Evolutionary conservation across 2,329 filamentous ascomycete species (phyloP).

Genomic region (Penicillium verrucosum): DNA sequence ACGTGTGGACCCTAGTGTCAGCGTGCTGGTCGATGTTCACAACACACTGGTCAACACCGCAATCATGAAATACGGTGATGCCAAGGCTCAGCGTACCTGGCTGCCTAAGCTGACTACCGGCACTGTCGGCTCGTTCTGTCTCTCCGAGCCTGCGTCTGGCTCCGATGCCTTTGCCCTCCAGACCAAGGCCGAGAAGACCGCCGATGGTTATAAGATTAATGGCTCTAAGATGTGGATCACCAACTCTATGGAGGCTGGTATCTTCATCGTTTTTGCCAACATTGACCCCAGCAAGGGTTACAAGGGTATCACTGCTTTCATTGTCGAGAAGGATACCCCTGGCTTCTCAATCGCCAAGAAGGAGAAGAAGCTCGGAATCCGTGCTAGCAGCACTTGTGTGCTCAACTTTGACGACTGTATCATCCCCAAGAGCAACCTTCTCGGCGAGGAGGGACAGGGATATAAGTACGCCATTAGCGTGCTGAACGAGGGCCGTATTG

Average conservation of each 20-base stretch:
- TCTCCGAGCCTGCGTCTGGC: conserved; percentile 87
- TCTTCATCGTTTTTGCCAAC: conserved; percentile 99
- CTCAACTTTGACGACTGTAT: conserved; percentile 96
- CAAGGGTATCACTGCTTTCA: conserved; percentile 93
- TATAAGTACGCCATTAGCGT: conserved; percentile 97
- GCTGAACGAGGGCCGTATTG: conserved; percentile 94
- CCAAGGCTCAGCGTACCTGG: conserved; percentile 76
- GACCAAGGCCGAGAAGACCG: conserved; percentile 82
- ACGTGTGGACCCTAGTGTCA: conserved; percentile 88
- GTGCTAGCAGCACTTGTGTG: conserved; percentile 92
- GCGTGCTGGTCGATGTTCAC: conserved; percentile 93
- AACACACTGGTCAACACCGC: conserved; percentile 97
- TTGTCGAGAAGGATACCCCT: conserved; percentile 83
- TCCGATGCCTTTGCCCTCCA: conserved; percentile 94
- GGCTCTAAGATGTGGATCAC: conserved; percentile 99
- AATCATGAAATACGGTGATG: conserved; percentile 77
- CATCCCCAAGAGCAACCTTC: conserved; percentile 79
- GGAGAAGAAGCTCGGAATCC: conserved; percentile 99
- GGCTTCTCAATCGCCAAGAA: conserved; percentile 98
- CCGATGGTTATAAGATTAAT: conserved; percentile 78
- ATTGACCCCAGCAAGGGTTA: conserved; percentile 88
- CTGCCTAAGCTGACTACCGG: conserved; percentile 85
- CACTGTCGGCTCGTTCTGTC: conserved; percentile 86
- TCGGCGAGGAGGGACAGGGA: conserved; percentile 84
- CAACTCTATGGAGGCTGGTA: conserved; percentile 86